Conservation (phyloP, 805 yeast species). For the Lipomyces sp. region DNA sequence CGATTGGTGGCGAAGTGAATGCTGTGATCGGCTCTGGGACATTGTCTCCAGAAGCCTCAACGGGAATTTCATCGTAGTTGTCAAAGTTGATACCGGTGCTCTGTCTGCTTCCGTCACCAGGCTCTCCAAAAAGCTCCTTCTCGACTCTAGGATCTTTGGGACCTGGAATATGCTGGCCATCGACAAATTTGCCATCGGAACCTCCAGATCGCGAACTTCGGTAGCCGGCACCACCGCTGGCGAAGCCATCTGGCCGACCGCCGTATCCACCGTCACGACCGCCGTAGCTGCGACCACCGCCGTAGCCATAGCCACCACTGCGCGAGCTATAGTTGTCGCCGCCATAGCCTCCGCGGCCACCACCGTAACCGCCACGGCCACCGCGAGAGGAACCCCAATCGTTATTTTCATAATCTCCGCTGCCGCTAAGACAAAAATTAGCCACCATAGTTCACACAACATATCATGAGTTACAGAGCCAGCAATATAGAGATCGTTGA, state of each 20-base stretch:
- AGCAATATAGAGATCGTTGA: neutral
- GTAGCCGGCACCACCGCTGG: conserved; percentile 41
- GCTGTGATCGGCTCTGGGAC: conserved; percentile 91
- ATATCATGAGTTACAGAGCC: neutral
- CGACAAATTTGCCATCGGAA: conserved; percentile 76
- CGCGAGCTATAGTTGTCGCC: conserved; percentile 34
- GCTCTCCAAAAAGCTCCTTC: conserved; percentile 79
- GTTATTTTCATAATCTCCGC: neutral
- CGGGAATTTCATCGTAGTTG: conserved; percentile 98
- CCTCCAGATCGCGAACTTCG: conserved; percentile 43
- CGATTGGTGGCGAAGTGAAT: conserved; percentile 92
- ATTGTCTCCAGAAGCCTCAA: conserved; percentile 92
- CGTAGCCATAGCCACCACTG: conserved; percentile 23
- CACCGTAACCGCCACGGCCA: conserved; percentile 18
- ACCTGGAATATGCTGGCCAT: conserved; percentile 88
- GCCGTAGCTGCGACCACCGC: conserved; percentile 26
- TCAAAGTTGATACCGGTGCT: conserved; percentile 98
- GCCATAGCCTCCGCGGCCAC: conserved; percentile 34
- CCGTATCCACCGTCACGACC: conserved; percentile 39
- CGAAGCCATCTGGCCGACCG: conserved; percentile 38
- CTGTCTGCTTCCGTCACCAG: conserved; percentile 72
- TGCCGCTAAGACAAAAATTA: neutral
- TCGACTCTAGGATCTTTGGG: conserved; percentile 71
- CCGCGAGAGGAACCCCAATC: conserved; percentile 8
- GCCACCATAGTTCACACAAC: neutral